Conservation (phyloP, 305 asterid genomes). For the Plantago coronopus region DNA sequence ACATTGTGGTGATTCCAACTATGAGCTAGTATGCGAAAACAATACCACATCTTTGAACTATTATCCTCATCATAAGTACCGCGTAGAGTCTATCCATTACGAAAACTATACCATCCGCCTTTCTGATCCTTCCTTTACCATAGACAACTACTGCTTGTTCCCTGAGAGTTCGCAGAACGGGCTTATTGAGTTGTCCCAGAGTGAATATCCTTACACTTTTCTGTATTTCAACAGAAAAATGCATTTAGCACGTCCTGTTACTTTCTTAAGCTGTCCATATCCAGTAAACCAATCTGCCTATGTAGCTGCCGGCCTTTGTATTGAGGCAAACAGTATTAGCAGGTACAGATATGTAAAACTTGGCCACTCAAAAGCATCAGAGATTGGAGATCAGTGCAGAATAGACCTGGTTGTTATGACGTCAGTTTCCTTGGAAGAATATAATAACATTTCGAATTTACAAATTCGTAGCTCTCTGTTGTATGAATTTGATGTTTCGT, state of each 20-base stretch:
- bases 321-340: neutral
- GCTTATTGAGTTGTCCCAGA: neutral
- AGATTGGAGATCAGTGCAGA: conserved; percentile 12
- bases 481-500: conserved; percentile 24
- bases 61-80: neutral
- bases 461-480: conserved; percentile 23
- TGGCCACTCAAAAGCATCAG: conserved; percentile 14
- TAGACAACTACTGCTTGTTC: conserved; percentile 17
- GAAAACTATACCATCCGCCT: conserved; percentile 19
- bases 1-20: conserved; percentile 8
- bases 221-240: neutral
- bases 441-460: neutral
- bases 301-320: conserved; percentile 2
- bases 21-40: conserved; percentile 7
- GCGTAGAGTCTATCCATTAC: conserved; percentile 12
- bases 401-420: conserved; percentile 15
- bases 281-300: conserved; percentile 1
- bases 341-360: conserved; percentile 14
- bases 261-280: conserved; percentile 23
- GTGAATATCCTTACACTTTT: conserved; percentile 11
- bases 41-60: neutral
- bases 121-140: conserved; percentile 14
- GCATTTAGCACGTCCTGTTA: conserved; percentile 7
- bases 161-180: conserved; percentile 9
- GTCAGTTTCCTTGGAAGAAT: neutral